Conservation (phyloP, 2,329 filamentous ascomycete genomes). For the Fonsecaea pedrosoi region DNA sequence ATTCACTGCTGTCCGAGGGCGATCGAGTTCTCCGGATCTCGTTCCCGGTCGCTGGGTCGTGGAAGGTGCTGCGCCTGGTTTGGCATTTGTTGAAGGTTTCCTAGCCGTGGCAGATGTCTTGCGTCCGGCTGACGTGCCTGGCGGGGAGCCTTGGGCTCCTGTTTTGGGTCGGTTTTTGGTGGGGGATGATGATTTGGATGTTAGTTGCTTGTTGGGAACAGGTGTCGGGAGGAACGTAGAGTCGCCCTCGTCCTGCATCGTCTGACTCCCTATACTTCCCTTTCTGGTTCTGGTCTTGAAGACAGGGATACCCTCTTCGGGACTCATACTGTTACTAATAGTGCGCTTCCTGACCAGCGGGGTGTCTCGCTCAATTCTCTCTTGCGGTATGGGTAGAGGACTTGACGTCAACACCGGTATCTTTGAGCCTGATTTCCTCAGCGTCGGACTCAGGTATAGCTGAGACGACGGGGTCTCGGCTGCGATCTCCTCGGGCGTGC, state of each 20-base stretch:
- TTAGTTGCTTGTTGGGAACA: constrained; percentile 36
- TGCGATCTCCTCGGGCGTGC: constrained; percentile 78
- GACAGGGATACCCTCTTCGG: constrained; percentile 66
- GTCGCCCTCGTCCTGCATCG: constrained; percentile 31
- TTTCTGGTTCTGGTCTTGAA: constrained; percentile 71
- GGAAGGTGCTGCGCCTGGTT: constrained; percentile 47
- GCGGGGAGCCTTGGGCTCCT: constrained; percentile 34
- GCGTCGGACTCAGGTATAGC: constrained; percentile 60
- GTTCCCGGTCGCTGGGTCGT: constrained; percentile 65
- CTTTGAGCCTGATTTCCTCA: constrained; percentile 72
- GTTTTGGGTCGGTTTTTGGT: constrained; percentile 44
- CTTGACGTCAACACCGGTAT: constrained; percentile 87
- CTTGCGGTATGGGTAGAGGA: constrained; percentile 74
- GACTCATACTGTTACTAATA: constrained; percentile 63
- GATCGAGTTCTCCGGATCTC: constrained; percentile 62
- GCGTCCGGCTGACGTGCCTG: constrained; percentile 42
- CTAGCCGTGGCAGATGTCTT: constrained; percentile 50
- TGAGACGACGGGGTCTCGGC: constrained; percentile 54
- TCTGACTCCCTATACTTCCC: constrained; percentile 42
- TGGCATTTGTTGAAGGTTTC: constrained; percentile 47
- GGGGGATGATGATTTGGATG: constrained; percentile 41
- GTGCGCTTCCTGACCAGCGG: constrained; percentile 67
- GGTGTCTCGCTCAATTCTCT: constrained; percentile 76
- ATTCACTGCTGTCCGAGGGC: constrained; percentile 63
- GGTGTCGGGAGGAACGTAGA: constrained; percentile 29